Evolutionary conservation across 306 rosid species (phyloP).

Genomic region (Mimosa bimucronata): DNA sequence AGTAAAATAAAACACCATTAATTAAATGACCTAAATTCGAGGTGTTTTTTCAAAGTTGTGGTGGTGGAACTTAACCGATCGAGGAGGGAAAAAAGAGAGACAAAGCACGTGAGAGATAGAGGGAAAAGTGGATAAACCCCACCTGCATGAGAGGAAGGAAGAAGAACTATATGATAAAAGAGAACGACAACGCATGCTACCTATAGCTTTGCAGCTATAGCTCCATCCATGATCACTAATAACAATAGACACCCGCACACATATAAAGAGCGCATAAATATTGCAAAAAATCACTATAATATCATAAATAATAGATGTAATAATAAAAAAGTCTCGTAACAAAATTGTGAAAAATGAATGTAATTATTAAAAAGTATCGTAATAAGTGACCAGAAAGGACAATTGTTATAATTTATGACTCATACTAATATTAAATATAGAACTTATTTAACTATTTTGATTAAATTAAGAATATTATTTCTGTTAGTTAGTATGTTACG

Average conservation of each 20-base stretch:
- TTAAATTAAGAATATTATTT: too few species aligned
- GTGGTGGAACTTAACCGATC: not conserved
- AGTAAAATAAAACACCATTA: not conserved
- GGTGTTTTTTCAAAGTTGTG: not conserved
- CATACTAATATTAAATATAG: too few species aligned
- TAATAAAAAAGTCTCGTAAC: too few species aligned
- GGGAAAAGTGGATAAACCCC: conserved; percentile 24
- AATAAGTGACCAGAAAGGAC: too few species aligned
- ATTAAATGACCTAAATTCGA: not conserved
- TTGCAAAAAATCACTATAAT: too few species aligned
- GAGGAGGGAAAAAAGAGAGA: not conserved
- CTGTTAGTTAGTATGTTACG: too few species aligned
- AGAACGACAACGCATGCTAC: not conserved
- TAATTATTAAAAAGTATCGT: too few species aligned
- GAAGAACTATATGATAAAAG: not conserved
- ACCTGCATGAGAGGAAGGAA: conserved; percentile 16
- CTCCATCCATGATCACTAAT: not conserved
- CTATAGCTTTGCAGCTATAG: not conserved
- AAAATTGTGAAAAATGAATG: too few species aligned
- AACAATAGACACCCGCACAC: not conserved
- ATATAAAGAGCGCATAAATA: not conserved
- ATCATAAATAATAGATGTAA: too few species aligned
- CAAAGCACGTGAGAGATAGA: conserved; percentile 42
- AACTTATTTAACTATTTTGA: too few species aligned
- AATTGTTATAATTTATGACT: too few species aligned